Conservation (phyloP, 169 alveolate species). For the Eimeria acervulina region DNA sequence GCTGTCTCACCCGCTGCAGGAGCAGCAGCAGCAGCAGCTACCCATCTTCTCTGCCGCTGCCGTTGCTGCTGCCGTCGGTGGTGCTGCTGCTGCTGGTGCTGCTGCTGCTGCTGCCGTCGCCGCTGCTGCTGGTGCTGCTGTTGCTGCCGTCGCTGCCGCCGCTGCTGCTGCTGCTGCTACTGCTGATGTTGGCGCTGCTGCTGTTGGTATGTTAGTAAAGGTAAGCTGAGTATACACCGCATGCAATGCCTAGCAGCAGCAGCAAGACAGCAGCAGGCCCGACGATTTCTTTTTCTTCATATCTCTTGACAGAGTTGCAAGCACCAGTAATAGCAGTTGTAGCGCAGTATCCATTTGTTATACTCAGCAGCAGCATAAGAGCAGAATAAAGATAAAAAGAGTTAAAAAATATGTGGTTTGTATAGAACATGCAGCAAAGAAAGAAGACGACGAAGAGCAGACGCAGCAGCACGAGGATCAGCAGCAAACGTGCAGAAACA, state of each 20-base stretch:
- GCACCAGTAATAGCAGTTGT: constrained; percentile 30
- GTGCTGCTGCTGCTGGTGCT: background rate
- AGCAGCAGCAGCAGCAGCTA: no score
- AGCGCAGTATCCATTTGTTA: constrained; percentile 67
- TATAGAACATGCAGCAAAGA: background rate
- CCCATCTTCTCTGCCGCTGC: no score
- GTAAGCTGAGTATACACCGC: constrained; percentile 75
- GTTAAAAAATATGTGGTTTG: constrained; percentile 13
- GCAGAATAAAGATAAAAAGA: background rate
- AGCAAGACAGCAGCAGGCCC: constrained; percentile 68
- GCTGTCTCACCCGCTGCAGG: no score
- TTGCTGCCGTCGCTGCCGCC: background rate
- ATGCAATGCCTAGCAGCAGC: constrained; percentile 72
- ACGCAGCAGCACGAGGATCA: constrained; percentile 38
- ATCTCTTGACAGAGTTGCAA: constrained; percentile 24
- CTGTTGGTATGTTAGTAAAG: background rate
- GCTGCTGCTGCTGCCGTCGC: background rate
- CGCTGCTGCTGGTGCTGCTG: constrained; percentile 8
- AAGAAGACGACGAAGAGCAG: background rate
- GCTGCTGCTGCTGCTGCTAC: constrained; percentile 27
- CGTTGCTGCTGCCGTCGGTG: background rate
- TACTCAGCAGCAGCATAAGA: constrained; percentile 12
- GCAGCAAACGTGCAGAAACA: background rate
- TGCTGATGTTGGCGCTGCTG: background rate
- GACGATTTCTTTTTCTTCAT: constrained; percentile 70